phyloP scores from a whole-genome alignment of 2,329 filamentous ascomycete genomes.

The Ophiostoma perfectum region DNA sequence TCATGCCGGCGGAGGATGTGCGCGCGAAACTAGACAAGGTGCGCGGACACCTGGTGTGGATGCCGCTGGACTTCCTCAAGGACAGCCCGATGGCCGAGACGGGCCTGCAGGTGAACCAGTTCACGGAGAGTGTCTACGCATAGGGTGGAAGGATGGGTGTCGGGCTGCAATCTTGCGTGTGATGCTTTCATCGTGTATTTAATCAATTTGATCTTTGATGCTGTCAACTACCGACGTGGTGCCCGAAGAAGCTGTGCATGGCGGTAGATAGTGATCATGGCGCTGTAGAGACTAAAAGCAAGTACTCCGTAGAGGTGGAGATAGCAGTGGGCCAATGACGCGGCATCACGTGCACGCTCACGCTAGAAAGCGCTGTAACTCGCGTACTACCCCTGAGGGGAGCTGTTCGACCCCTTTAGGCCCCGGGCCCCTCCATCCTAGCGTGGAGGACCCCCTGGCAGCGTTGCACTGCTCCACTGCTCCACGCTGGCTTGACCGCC shows the following conservation, averaged over 20 bases:
- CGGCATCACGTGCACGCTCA: constrained; percentile 21
- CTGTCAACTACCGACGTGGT: not conserved
- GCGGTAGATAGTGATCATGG: not conserved
- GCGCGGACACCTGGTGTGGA: constrained; percentile 87
- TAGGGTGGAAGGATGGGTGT: constrained; percentile 32
- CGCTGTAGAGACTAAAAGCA: not conserved
- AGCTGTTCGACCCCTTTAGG: not conserved
- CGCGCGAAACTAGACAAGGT: constrained; percentile 71
- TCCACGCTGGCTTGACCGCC: constrained; percentile 8
- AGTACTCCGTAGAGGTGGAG: not conserved
- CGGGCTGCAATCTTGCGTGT: too few species aligned
- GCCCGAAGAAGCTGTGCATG: not conserved
- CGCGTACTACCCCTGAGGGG: not conserved
- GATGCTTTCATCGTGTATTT: too few species aligned
- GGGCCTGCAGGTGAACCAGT: constrained; percentile 77
- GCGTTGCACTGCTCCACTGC: not conserved
- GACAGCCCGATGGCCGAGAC: constrained; percentile 86
- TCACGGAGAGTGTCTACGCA: constrained; percentile 83
- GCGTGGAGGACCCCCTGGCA: not conserved
- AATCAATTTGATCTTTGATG: too few species aligned
- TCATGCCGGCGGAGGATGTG: constrained; percentile 66
- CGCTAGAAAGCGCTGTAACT: too few species aligned
- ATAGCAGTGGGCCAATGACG: constrained; percentile 15
- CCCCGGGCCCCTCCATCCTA: not conserved
- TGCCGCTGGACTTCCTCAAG: constrained; percentile 82